Conservation (phyloP, 768 basidiomycete species). For the Hemileccinum impolitum region DNA sequence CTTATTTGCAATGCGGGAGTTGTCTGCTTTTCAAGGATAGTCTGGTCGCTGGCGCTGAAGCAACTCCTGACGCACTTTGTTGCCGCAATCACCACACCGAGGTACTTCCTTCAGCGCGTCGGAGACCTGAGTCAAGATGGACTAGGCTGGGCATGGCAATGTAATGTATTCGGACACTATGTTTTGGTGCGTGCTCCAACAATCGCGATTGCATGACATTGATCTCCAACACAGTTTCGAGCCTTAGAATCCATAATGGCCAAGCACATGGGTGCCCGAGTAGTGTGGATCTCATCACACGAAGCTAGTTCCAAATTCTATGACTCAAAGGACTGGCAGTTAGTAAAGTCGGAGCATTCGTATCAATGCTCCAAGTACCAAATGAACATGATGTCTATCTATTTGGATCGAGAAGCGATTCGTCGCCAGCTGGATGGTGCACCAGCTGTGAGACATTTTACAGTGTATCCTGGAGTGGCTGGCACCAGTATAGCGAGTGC, state of each 20-base stretch:
- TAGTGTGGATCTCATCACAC: conserved; percentile 79
- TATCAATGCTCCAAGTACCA: conserved; percentile 78
- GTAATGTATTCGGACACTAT: conserved; percentile 81
- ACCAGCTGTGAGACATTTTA: conserved; percentile 44
- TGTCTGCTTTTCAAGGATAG: conserved; percentile 51
- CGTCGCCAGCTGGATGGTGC: conserved; percentile 18
- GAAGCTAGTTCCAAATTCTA: conserved; percentile 55
- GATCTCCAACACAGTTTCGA: conserved; percentile 51
- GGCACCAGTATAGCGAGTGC: conserved; percentile 57
- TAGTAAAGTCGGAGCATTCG: conserved; percentile 53
- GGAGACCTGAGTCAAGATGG: conserved; percentile 66
- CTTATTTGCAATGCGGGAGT: conserved; percentile 80
- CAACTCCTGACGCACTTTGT: conserved; percentile 49
- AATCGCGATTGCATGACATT: background rate
- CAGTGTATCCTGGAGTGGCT: conserved; percentile 68
- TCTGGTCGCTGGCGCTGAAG: conserved; percentile 44
- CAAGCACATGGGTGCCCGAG: conserved; percentile 50
- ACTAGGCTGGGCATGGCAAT: conserved; percentile 81
- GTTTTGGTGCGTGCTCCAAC: conserved; percentile 51
- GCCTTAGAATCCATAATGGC: conserved; percentile 52
- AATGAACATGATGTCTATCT: conserved; percentile 60
- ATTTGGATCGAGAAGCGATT: conserved; percentile 48
- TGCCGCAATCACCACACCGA: conserved; percentile 49
- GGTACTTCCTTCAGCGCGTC: conserved; percentile 51
- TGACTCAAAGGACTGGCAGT: conserved; percentile 69